These are phyloP conservation scores for Cystofilobasidium bisporidii DNA, from an alignment of 768 basidiomycete species.

Conservation along the genomic window DNA sequence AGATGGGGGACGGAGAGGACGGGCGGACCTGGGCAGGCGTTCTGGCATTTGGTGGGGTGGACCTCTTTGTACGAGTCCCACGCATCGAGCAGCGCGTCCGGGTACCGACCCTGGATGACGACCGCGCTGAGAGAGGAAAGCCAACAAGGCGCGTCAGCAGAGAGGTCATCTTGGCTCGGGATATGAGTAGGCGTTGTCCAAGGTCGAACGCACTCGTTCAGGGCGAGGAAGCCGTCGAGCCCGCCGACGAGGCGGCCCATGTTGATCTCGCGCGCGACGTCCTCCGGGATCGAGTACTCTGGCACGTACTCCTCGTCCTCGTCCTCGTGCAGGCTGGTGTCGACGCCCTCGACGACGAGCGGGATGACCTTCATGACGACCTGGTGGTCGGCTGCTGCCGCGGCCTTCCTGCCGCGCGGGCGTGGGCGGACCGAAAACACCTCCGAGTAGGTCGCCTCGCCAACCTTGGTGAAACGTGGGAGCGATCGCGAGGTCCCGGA, in stretches of 20 bases:
- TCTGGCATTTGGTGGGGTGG: constrained; percentile 54
- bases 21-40: constrained; percentile 68
- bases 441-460: constrained; percentile 94
- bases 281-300: constrained; percentile 30
- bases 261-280: constrained; percentile 37
- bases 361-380: constrained; percentile 88
- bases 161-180: too few species aligned
- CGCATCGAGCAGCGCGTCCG: constrained; percentile 59
- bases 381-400: constrained; percentile 38
- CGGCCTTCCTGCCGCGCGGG: background rate
- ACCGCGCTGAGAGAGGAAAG: constrained; percentile 51
- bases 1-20: background rate
- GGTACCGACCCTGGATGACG: constrained; percentile 77
- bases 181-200: background rate
- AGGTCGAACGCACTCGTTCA: constrained; percentile 45
- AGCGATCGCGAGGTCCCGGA: background rate
- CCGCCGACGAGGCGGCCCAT: constrained; percentile 51
- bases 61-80: constrained; percentile 75
- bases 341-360: constrained; percentile 44
- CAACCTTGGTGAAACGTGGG: constrained; percentile 61
- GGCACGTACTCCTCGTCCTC: constrained; percentile 47
- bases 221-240: constrained; percentile 62
- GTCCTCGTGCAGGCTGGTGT: constrained; percentile 43
- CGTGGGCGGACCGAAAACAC: constrained; percentile 63
- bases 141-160: background rate